Evolutionary conservation across 2,329 filamentous ascomycete species (phyloP), one percentile per base, ranked within the genome.

Genomic region (Beauveria bassiana): DNA sequence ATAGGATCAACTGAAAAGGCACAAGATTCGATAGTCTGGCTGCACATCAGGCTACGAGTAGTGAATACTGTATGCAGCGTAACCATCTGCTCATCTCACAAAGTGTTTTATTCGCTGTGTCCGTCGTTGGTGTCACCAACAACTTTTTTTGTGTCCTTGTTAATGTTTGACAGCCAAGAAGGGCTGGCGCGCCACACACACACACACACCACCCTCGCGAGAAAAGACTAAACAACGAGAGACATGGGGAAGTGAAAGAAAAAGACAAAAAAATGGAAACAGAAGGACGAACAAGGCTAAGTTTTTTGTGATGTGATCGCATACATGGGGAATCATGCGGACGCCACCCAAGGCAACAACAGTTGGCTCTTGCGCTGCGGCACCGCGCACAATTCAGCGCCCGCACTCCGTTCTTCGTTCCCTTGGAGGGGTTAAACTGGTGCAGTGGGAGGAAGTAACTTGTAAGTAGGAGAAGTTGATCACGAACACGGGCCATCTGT

Each of bases 121-220:
- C 42, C 1, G 18, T 38, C 22, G n/a, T 38, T 14, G 54, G 54
- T 57, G 54, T 18, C 22, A 57, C 54, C 26, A 20, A 43, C 18
- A 38, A 14, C 10, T 34, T 22, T 22, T 22, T 22, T 18, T 34
- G 24, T 46, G 42, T 22, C 14, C 26, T 34, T 34, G 53, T 38
- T 38, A 6, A n/a, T 56, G 53, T 56, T 56, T 45, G 40, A 46
- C 53, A 56, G 42, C 40, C 42, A 57, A 47, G 54, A 57, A 31
- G 20, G 24, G 7, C 34, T 34, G 16, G 26, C n/a, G 26, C n/a
- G 10, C 46, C n/a, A 49, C 54, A 45, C 28, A 31, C 8, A 7
- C 28, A 31, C 28, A 28, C 26, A 22, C 22, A n/a, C n/a, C 42
- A 34, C 8, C 18, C 40, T 31, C 24, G 38, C 24, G 38, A 46